Percentiles rank a stretch among this genome's conserved stretches.
phyloP scores from a whole-genome alignment of 2,329 filamentous ascomycete genomes.

The Pseudogymnoascus verrucosus region DNA sequence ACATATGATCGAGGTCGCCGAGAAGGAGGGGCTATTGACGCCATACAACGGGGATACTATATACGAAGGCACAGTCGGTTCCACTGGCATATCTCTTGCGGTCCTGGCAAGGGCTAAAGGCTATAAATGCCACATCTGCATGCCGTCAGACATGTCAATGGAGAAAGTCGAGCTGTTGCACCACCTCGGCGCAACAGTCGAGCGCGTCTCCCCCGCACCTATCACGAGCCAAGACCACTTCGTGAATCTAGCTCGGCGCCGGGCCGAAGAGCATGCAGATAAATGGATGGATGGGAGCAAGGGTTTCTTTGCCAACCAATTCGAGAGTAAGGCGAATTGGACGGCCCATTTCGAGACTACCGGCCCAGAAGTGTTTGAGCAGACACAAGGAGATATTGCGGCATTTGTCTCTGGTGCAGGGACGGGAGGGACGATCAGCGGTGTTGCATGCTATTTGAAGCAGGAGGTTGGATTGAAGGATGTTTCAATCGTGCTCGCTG shows the following conservation, averaged over 20 bases:
- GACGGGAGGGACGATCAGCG: conserved; percentile 87
- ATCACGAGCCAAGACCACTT: conserved; percentile 93
- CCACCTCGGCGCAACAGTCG: conserved; percentile 86
- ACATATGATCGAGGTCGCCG: conserved; percentile 77
- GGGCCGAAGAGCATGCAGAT: conserved; percentile 66
- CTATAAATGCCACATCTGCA: conserved; percentile 91
- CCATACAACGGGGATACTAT: conserved; percentile 85
- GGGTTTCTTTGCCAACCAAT: conserved; percentile 94
- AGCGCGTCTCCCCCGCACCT: conserved; percentile 80
- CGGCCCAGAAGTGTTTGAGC: conserved; percentile 79
- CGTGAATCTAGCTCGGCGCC: conserved; percentile 77
- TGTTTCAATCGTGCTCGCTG: conserved; percentile 67
- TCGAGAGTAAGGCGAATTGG: conserved; percentile 87
- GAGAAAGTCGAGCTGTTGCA: conserved; percentile 87
- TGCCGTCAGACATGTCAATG: conserved; percentile 82
- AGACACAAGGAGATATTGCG: conserved; percentile 66
- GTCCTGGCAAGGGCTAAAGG: conserved; percentile 80
- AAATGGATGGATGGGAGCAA: conserved; percentile 51
- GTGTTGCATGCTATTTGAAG: conserved; percentile 78
- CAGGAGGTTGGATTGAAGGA: conserved; percentile 35
- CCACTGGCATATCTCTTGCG: conserved; percentile 90
- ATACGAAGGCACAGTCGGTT: conserved; percentile 95
- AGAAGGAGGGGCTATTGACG: conserved; percentile 64
- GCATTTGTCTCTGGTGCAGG: conserved; percentile 91
- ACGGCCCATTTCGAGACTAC: conserved; percentile 73